Evolutionary conservation across 2,329 filamentous ascomycete species (phyloP).

Genomic region (Cadophora sp.): DNA sequence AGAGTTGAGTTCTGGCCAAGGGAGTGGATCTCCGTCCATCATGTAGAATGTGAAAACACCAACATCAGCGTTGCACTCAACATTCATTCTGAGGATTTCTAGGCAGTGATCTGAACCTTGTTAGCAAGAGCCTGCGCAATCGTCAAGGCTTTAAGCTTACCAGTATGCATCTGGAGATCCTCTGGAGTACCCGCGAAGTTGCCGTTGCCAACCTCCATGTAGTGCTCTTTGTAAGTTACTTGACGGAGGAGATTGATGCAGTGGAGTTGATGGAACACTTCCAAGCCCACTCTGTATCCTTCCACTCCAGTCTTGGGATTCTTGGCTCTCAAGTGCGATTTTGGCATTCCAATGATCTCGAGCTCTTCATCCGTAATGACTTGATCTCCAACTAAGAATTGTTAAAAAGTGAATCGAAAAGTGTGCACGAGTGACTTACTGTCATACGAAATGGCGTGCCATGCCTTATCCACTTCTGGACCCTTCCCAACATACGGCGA

Average conservation of each 20-base stretch:
- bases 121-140: not conserved
- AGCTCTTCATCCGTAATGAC: slow-evolving; percentile 63
- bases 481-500: slow-evolving; percentile 62
- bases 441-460: slow-evolving; percentile 60
- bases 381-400: slow-evolving; percentile 60
- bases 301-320: slow-evolving; percentile 61
- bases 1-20: slow-evolving; percentile 62
- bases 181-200: slow-evolving; percentile 53
- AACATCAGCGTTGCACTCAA: slow-evolving; percentile 62
- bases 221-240: slow-evolving; percentile 57
- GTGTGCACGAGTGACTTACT: slow-evolving; percentile 38
- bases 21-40: slow-evolving; percentile 50
- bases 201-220: slow-evolving; percentile 51
- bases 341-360: slow-evolving; percentile 57
- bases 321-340: slow-evolving; percentile 59
- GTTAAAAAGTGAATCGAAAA: slow-evolving; percentile 2
- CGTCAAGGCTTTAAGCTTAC: slow-evolving; percentile 19
- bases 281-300: slow-evolving; percentile 62
- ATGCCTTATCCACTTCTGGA: slow-evolving; percentile 61
- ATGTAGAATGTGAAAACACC: slow-evolving; percentile 61
- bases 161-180: slow-evolving; percentile 51
- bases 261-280: slow-evolving; percentile 49
- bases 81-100: slow-evolving; percentile 57
- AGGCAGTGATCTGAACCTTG: slow-evolving; percentile 56
- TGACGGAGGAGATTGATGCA: slow-evolving; percentile 50